phyloP scores from a whole-genome alignment of 257 asterid genomes.

The Paraleonurus japonicus region DNA sequence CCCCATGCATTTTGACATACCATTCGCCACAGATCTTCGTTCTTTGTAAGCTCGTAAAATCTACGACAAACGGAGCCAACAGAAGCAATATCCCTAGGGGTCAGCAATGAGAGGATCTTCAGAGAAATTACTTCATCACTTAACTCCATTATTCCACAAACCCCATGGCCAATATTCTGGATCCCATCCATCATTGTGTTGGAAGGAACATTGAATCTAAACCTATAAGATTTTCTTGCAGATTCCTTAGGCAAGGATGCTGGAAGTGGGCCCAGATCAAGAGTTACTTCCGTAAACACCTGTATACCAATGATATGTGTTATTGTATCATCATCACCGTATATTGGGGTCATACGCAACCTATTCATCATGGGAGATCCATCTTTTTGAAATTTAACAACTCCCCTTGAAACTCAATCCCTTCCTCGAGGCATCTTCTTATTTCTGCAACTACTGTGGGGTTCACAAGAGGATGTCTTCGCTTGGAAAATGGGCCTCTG shows the following conservation, averaged over 20 bases:
- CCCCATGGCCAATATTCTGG: conserved; percentile 52
- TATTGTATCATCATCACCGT: conserved; percentile 47
- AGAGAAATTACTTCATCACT: conserved; percentile 78
- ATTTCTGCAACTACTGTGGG: conserved; percentile 48
- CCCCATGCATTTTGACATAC: conserved; percentile 97
- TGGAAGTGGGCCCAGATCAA: conserved; percentile 83
- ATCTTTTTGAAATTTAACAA: conserved; percentile 48
- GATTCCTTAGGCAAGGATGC: conserved; percentile 67
- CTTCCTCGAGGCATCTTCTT: conserved; percentile 47
- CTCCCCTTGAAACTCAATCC: conserved; percentile 57
- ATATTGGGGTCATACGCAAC: conserved; percentile 52
- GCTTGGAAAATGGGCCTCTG: conserved; percentile 55
- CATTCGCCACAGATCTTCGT: conserved; percentile 85
- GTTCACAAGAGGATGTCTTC: conserved; percentile 58
- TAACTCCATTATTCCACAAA: conserved; percentile 67
- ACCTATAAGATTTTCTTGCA: conserved; percentile 44
- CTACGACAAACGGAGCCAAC: conserved; percentile 77
- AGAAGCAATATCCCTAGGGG: conserved; percentile 89
- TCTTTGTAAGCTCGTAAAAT: conserved; percentile 67
- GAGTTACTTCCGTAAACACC: conserved; percentile 58
- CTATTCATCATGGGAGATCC: conserved; percentile 56
- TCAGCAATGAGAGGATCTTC: conserved; percentile 60
- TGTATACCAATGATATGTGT: conserved; percentile 79
- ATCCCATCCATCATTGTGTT: conserved; percentile 40
- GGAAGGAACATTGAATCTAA: conserved; percentile 44